Evolutionary conservation across 352 stramenopile species (phyloP), one percentile per base, ranked within the genome.

Genomic region (Globisporangium iwayamae): DNA sequence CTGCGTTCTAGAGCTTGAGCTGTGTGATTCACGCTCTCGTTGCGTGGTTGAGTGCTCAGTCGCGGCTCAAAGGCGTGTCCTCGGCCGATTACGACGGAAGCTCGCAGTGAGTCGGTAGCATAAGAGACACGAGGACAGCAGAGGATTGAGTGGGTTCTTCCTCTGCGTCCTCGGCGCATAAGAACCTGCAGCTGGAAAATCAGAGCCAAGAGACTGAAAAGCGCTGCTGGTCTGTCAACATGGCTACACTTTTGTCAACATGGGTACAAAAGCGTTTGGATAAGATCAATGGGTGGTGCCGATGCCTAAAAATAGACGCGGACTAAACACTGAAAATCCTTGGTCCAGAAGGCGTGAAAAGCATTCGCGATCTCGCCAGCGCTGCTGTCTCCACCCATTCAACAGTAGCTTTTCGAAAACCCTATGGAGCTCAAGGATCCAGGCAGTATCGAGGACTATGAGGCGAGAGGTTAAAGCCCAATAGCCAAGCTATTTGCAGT

Each of bases 131-230:
- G 28, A 56, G 50, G 50, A 56, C 7, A 54, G 47, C 25, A 18
- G 43, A 48, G 43, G 39, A 7, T 18, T n/a, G 39, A 46, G 13
- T 48, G 43, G 14, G 28, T 28, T 13, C 28, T 38, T 16, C 13
- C 16, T n/a, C 14, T 48, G 4, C 50, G 50, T 56, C 50, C 50
- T 56, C 50, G 28, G n/a, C 14, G 28, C 50, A 56, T 56, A 56
- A 56, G 50, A 56, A 54, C 16, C 14, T n/a, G 28, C 25, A 28
- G n/a, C n/a, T 36, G 34, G 28, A 11, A 11, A 14, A 22, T 20
- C 28, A 25, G 25, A 22, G 13, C 39, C 14, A 22, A 18, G 14
- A 25, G 7, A 20, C 25, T 28, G 18, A 56, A 55, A 56, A 28
- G 50, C 39, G 50, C 50, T 56, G 14, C 34, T 55, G 25, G 25